A percentile compares a stretch with the other conserved stretches of the same genome.
Conservation (phyloP, 2,329 filamentous ascomycete species). For the Aaosphaeria pasadenensis region DNA sequence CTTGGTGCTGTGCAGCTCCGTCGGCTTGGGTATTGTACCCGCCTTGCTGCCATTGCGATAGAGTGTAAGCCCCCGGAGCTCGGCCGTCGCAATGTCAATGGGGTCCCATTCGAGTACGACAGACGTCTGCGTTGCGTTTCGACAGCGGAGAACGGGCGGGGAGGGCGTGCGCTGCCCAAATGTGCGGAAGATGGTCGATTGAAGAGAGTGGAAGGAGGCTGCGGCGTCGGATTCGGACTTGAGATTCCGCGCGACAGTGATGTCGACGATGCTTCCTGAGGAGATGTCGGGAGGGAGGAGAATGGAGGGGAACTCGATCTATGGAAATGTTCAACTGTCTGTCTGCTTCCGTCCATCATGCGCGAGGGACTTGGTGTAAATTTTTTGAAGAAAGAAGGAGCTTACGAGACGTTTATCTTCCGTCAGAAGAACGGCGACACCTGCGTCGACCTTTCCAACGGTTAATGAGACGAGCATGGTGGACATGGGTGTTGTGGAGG, state of each 20-base stretch:
- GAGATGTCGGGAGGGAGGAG: slow-evolving; percentile 93
- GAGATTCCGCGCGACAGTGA: slow-evolving; percentile 86
- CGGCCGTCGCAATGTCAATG: slow-evolving; percentile 86
- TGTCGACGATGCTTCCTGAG: slow-evolving; percentile 96
- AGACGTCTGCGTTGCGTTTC: slow-evolving; percentile 97
- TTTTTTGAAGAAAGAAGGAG: slow-evolving; percentile 13
- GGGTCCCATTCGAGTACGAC: slow-evolving; percentile 98
- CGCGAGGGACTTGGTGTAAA: neutral
- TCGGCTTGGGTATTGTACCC: slow-evolving; percentile 84
- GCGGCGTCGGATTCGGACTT: slow-evolving; percentile 72
- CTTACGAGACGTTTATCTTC: slow-evolving; percentile 93
- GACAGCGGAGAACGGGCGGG: slow-evolving; percentile 78
- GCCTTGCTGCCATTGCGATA: slow-evolving; percentile 97
- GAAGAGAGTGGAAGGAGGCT: slow-evolving; percentile 76
- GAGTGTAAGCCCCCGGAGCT: slow-evolving; percentile 81
- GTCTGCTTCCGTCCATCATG: slow-evolving; percentile 6
- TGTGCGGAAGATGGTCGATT: slow-evolving; percentile 79
- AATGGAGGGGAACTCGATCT: slow-evolving; percentile 99
- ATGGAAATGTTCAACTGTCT: slow-evolving; percentile 21
- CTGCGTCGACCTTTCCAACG: slow-evolving; percentile 98
- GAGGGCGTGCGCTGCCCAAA: slow-evolving; percentile 80
- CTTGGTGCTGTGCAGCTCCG: slow-evolving; percentile 91
- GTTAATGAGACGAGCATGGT: slow-evolving; percentile 95
- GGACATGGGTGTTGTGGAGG: slow-evolving; percentile 4
- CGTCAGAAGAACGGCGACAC: slow-evolving; percentile 93